Evolutionary conservation across 345 rosid species (phyloP).

Genomic region (Linum trigynum): DNA sequence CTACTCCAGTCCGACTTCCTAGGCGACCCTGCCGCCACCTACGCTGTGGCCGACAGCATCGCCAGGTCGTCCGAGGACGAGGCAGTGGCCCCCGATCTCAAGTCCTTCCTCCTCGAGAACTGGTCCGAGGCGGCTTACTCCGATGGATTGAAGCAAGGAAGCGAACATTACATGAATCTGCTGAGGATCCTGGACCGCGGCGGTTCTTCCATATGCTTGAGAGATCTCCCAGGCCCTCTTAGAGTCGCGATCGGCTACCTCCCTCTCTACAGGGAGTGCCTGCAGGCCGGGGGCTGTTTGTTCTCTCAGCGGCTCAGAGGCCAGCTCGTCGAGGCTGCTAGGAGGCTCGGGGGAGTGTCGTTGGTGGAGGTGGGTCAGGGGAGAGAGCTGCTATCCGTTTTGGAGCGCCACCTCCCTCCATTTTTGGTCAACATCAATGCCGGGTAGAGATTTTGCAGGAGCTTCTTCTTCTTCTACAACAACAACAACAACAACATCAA

Average conservation of each 20-base stretch:
- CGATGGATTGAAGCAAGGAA: conserved; percentile 65
- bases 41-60: conserved; percentile 79
- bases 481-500: too few species aligned
- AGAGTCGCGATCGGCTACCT: conserved; percentile 72
- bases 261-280: conserved; percentile 74
- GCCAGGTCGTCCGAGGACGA: conserved; percentile 67
- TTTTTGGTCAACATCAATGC: conserved; percentile 33
- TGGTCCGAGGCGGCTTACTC: conserved; percentile 89
- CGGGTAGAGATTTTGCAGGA: too few species aligned
- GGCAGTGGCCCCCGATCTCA: conserved; percentile 62
- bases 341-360: conserved; percentile 56
- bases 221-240: conserved; percentile 69
- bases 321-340: conserved; percentile 68
- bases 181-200: conserved; percentile 60
- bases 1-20: conserved; percentile 78
- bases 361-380: conserved; percentile 43
- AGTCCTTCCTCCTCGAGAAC: conserved; percentile 57
- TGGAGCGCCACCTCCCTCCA: conserved; percentile 78
- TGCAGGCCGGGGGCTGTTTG: conserved; percentile 45
- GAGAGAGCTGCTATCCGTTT: conserved; percentile 45
- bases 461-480: too few species aligned
- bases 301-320: conserved; percentile 75
- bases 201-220: conserved; percentile 55
- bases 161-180: conserved; percentile 58
- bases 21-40: conserved; percentile 73